Conservation (phyloP, 345 rosid genomes). For the Erucastrum elatum region DNA sequence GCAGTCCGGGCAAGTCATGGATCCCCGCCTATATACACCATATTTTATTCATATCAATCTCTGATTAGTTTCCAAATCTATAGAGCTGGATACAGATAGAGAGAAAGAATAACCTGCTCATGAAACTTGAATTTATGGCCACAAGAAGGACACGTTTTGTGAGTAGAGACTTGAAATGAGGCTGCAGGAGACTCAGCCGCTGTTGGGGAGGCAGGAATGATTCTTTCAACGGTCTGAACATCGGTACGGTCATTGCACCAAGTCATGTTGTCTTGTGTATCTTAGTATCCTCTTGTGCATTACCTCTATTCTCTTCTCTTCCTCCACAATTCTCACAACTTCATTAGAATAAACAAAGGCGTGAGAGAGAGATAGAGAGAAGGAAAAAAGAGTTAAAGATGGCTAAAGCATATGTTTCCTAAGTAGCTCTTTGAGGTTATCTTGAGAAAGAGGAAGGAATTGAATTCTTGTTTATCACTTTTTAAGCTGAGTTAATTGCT, state of each 20-base stretch:
- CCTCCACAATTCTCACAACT: slow-evolving; percentile 38
- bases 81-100: background rate
- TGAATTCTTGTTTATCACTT: slow-evolving; percentile 54
- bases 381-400: slow-evolving; percentile 16
- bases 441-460: slow-evolving; percentile 60
- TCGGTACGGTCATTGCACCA: slow-evolving; percentile 87
- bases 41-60: background rate
- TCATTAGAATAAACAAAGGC: slow-evolving; percentile 40
- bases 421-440: slow-evolving; percentile 45
- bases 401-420: slow-evolving; percentile 48
- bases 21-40: slow-evolving; percentile 55
- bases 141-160: slow-evolving; percentile 82
- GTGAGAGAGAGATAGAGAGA: slow-evolving; percentile 27
- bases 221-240: slow-evolving; percentile 62
- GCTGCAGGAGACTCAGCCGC: slow-evolving; percentile 30
- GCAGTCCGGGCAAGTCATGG: slow-evolving; percentile 88
- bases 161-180: slow-evolving; percentile 23
- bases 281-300: slow-evolving; percentile 40
- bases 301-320: slow-evolving; percentile 38
- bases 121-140: slow-evolving; percentile 79
- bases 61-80: background rate
- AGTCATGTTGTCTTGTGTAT: slow-evolving; percentile 54
- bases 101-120: slow-evolving; percentile 50
- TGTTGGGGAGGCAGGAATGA: slow-evolving; percentile 29
- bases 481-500: slow-evolving; percentile 34